Evolutionary conservation across 73 alveolate species (phyloP).

Genomic region (Paramecium pentaurelia): DNA sequence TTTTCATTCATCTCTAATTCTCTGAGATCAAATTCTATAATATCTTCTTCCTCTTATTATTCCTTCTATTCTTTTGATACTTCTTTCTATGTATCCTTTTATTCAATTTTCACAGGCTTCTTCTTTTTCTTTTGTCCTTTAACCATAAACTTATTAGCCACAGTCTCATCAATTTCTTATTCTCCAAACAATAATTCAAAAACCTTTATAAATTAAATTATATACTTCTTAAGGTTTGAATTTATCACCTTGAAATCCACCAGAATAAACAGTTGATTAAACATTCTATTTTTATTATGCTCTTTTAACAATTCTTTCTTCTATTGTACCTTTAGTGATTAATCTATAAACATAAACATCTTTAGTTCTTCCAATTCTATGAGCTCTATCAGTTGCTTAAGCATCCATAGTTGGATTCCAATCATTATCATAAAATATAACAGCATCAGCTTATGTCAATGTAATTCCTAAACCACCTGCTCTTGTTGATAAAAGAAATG

Average conservation of each 20-base stretch:
- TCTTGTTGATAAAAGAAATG: conserved; percentile 94
- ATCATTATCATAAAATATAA: conserved; percentile 97
- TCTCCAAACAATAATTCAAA: conserved; percentile 95
- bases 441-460: conserved; percentile 98
- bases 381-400: conserved; percentile 99
- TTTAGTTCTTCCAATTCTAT: conserved; percentile 96
- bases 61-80: background rate
- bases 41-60: conserved; percentile 5
- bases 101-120: background rate
- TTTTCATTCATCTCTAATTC: conserved; percentile 36
- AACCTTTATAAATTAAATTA: background rate
- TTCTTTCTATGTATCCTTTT: conserved; percentile 67
- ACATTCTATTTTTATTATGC: conserved; percentile 97
- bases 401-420: conserved; percentile 99
- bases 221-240: conserved; percentile 93
- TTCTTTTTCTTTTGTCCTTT: conserved; percentile 29
- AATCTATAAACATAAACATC: conserved; percentile 94
- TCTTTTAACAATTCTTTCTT: conserved; percentile 96
- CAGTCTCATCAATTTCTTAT: conserved; percentile 55
- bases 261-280: conserved; percentile 96
- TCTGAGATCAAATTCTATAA: conserved; percentile 9
- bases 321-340: conserved; percentile 94
- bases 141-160: conserved; percentile 9
- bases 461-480: conserved; percentile 99
- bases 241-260: conserved; percentile 96